phyloP scores from a whole-genome alignment of 192 early-diverging fungal species.

The Coemansia sp. region DNA sequence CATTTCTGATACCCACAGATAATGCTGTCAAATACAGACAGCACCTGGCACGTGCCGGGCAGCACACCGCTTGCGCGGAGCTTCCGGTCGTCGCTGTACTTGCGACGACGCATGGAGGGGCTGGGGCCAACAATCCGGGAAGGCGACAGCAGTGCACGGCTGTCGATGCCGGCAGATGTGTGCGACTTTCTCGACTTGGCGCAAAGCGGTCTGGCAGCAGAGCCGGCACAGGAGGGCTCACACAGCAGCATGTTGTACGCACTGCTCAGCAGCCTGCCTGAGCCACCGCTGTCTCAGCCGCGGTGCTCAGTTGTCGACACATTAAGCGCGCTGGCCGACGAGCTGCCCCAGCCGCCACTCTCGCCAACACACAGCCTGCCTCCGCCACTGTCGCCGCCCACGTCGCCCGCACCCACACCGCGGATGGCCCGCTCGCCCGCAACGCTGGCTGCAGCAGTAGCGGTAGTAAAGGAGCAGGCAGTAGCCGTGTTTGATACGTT shows the following conservation, averaged over 20 bases:
- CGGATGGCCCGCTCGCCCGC: not conserved
- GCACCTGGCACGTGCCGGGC: conserved; percentile 10
- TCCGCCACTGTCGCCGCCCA: conserved; percentile 8
- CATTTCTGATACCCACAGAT: not conserved
- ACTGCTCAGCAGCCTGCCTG: conserved; percentile 44
- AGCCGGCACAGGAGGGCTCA: not conserved
- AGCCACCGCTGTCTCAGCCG: conserved; percentile 27
- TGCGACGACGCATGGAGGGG: conserved; percentile 30
- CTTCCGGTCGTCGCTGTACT: conserved; percentile 26
- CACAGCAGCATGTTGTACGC: conserved; percentile 44
- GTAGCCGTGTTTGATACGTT: conserved; percentile 6
- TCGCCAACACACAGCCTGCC: conserved; percentile 10
- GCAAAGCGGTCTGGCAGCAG: conserved; percentile 7
- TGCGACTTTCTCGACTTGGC: conserved; percentile 23
- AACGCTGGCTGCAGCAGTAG: conserved; percentile 4
- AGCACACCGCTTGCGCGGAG: conserved; percentile 29
- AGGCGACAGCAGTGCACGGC: conserved; percentile 12
- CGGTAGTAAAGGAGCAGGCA: not conserved
- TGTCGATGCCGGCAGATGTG: conserved; percentile 39
- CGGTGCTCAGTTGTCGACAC: conserved; percentile 9
- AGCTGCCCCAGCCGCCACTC: conserved; percentile 30
- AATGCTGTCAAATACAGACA: conserved; percentile 22
- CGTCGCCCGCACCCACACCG: conserved; percentile 15
- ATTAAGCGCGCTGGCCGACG: conserved; percentile 30
- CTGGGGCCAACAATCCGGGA: conserved; percentile 1